phyloP scores from a whole-genome alignment of 768 basidiomycete genomes.

The Psilocybe sp. region DNA sequence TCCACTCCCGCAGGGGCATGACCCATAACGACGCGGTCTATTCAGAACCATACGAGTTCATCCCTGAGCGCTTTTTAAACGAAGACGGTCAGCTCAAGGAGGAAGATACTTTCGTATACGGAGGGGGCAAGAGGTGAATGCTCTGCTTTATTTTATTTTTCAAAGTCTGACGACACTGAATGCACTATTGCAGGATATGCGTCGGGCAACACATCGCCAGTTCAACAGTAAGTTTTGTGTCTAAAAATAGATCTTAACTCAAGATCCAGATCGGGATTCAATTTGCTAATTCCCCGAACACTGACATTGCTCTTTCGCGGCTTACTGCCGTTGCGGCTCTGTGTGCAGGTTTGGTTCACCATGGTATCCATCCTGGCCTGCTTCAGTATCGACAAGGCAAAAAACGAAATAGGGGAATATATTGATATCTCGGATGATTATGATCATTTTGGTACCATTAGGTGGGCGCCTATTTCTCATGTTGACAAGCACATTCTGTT shows the following conservation, averaged over 20 bases:
- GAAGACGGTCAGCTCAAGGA: background rate
- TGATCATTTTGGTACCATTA: conserved; percentile 1
- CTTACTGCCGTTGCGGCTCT: background rate
- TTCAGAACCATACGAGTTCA: conserved; percentile 2
- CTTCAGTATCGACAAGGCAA: background rate
- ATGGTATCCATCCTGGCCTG: background rate
- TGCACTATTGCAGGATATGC: background rate
- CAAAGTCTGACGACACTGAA: background rate
- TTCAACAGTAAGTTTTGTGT: background rate
- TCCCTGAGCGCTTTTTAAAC: conserved; percentile 5
- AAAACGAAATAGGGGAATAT: background rate
- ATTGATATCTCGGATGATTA: background rate
- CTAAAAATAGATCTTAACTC: too few species aligned
- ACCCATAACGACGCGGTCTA: conserved; percentile 6
- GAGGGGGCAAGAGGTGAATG: background rate
- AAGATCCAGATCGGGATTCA: too few species aligned
- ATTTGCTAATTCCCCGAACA: too few species aligned
- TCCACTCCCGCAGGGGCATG: conserved; percentile 4
- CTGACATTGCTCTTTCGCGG: too few species aligned
- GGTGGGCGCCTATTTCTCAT: background rate
- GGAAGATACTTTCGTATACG: conserved; percentile 1
- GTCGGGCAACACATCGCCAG: conserved; percentile 2
- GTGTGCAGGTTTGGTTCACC: background rate
- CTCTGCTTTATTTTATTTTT: background rate
- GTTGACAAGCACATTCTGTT: too few species aligned